Evolutionary conservation across 257 asterid genomes (phyloP).

Genomic region (Mentha longifolia): DNA sequence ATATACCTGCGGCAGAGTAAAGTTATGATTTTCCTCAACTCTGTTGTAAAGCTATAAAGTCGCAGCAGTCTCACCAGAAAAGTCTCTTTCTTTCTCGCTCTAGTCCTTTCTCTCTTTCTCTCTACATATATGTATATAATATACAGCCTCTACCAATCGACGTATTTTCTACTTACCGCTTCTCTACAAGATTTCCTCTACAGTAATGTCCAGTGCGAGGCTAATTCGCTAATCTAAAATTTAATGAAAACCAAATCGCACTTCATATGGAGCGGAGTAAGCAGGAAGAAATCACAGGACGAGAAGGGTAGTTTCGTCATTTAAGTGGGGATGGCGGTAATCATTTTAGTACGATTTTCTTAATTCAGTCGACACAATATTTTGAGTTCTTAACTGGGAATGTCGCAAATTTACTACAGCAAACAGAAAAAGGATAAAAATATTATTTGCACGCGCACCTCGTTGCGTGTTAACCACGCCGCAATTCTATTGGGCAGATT

Average conservation of each 20-base stretch:
- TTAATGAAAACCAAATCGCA: background rate
- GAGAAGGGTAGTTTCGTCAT: slow-evolving; percentile 32
- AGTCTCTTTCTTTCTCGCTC: slow-evolving; percentile 40
- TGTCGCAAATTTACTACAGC: slow-evolving; percentile 26
- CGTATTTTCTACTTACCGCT: background rate
- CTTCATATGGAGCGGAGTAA: background rate
- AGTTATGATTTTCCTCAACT: slow-evolving; percentile 30
- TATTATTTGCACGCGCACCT: too few species aligned
- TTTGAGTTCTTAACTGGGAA: slow-evolving; percentile 17
- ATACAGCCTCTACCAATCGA: background rate
- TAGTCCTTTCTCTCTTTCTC: background rate
- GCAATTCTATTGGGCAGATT: too few species aligned
- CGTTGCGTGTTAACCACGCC: too few species aligned
- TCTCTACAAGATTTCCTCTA: slow-evolving; percentile 20
- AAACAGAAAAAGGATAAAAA: too few species aligned
- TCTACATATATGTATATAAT: background rate
- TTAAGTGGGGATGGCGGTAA: background rate
- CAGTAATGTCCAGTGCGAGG: slow-evolving; percentile 26
- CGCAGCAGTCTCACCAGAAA: slow-evolving; percentile 40
- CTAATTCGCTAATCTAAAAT: slow-evolving; percentile 27
- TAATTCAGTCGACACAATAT: slow-evolving; percentile 7
- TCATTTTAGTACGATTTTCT: slow-evolving; percentile 4
- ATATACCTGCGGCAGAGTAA: slow-evolving; percentile 37
- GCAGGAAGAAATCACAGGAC: slow-evolving; percentile 20
- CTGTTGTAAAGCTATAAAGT: slow-evolving; percentile 38